Evolutionary conservation across 2,329 filamentous ascomycete genomes (phyloP).

Genomic region (Epichloe baconii): DNA sequence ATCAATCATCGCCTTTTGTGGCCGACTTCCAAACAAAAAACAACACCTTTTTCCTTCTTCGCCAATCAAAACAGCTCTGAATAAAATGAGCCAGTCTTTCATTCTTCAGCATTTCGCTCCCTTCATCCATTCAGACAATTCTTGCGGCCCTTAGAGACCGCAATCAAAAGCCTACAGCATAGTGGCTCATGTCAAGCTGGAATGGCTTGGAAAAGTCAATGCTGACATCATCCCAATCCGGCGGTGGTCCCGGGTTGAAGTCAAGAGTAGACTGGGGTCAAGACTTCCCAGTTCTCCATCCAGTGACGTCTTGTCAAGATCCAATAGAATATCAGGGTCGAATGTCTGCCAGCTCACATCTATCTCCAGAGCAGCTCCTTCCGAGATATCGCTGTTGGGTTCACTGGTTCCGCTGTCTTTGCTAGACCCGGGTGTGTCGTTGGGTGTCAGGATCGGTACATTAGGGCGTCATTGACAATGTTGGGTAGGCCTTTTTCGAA

Average conservation of each 20-base stretch:
- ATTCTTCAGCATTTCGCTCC: too few relatives aligned
- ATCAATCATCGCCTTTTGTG: not conserved
- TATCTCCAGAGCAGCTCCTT: slow-evolving; percentile 39
- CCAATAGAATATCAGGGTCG: slow-evolving; percentile 30
- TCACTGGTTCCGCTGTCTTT: slow-evolving; percentile 48
- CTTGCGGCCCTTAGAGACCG: not conserved
- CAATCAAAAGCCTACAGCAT: slow-evolving; percentile 15
- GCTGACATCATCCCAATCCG: slow-evolving; percentile 37
- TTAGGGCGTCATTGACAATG: slow-evolving; percentile 37
- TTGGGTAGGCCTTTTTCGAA: slow-evolving; percentile 25
- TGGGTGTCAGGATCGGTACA: slow-evolving; percentile 45
- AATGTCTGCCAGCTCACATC: slow-evolving; percentile 37
- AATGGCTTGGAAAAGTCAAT: slow-evolving; percentile 40
- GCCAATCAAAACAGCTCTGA: too few relatives aligned
- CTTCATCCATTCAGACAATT: too few relatives aligned
- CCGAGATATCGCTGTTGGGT: slow-evolving; percentile 48
- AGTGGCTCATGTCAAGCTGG: slow-evolving; percentile 31
- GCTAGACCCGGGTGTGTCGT: slow-evolving; percentile 51
- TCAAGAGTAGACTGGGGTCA: slow-evolving; percentile 19
- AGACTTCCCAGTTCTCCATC: slow-evolving; percentile 13
- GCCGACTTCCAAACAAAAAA: too few relatives aligned
- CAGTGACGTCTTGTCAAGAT: slow-evolving; percentile 25
- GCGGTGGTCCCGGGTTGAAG: slow-evolving; percentile 9
- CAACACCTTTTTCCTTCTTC: too few relatives aligned
- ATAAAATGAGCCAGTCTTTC: too few relatives aligned